phyloP scores from a whole-genome alignment of 805 yeast genomes.

The Wickerhamomyces alni region DNA sequence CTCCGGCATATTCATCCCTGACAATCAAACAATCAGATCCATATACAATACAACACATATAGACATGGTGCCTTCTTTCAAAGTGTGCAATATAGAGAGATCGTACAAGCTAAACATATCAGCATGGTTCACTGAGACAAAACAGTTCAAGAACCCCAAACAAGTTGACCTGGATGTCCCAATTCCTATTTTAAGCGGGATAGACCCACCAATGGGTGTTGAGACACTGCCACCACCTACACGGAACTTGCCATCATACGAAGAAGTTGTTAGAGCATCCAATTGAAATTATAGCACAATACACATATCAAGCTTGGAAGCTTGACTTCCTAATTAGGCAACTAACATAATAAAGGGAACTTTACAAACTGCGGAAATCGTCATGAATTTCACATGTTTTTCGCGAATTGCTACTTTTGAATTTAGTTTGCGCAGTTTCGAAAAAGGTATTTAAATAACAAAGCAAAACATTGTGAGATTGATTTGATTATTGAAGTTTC shows the following conservation, averaged over 20 bases:
- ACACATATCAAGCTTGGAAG: too few relatives aligned
- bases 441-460: not conserved
- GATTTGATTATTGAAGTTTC: too few relatives aligned
- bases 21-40: conserved; percentile 8
- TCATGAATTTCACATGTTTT: not conserved
- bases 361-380: not conserved
- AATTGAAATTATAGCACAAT: too few relatives aligned
- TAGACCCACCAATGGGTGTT: conserved; percentile 7
- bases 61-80: conserved; percentile 27
- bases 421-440: not conserved
- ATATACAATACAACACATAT: not conserved
- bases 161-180: conserved; percentile 1
- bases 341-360: not conserved
- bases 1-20: conserved; percentile 40
- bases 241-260: conserved; percentile 5
- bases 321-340: too few relatives aligned
- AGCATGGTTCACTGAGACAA: conserved; percentile 24
- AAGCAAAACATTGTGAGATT: too few relatives aligned
- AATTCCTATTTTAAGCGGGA: conserved; percentile 6
- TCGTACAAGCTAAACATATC: conserved; percentile 31
- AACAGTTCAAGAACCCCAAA: not conserved
- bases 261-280: not conserved
- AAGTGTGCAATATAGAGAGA: conserved; percentile 49
- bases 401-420: not conserved
- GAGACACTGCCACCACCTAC: conserved; percentile 7